Evolutionary conservation across 2,329 filamentous ascomycete species (phyloP).

Genomic region (Venturia nashicola): DNA sequence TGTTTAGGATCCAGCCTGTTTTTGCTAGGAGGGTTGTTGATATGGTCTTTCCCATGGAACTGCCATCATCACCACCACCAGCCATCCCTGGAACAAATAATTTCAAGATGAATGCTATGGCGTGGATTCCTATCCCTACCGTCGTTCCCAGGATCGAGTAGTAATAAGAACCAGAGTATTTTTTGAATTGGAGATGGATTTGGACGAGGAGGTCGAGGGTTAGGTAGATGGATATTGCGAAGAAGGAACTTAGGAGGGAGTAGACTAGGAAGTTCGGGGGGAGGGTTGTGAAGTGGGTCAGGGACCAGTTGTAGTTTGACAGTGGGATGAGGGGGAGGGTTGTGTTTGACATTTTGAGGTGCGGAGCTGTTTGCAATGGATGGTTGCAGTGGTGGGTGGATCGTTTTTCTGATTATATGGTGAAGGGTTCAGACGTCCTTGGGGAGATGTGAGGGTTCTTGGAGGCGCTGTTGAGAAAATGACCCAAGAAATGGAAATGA

Average conservation of each 20-base stretch:
- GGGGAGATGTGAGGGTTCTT: too few relatives aligned
- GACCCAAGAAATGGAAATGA: too few relatives aligned
- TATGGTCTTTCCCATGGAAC: neutral
- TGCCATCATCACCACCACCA: neutral
- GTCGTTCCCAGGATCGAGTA: neutral
- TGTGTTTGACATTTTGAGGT: neutral
- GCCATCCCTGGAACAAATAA: neutral
- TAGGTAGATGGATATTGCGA: constrained; percentile 6
- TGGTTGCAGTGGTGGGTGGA: too few relatives aligned
- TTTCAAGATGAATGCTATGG: constrained; percentile 4
- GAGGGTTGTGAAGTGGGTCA: constrained; percentile 5
- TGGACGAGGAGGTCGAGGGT: neutral
- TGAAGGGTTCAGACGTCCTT: too few relatives aligned
- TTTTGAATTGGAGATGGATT: constrained; percentile 6
- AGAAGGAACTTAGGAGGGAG: constrained; percentile 1
- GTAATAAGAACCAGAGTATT: neutral
- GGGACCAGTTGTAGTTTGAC: constrained; percentile 3
- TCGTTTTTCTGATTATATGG: too few relatives aligned
- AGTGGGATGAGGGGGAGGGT: neutral
- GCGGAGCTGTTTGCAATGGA: too few relatives aligned
- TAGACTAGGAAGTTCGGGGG: constrained; percentile 4
- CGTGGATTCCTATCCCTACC: neutral
- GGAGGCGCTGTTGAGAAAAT: too few relatives aligned
- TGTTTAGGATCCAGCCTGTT: constrained; percentile 1
- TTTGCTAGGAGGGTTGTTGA: constrained; percentile 1